Base-by-base conservation (phyloP, 495 filamentous ascomycete species). In the Aspergillus baeticus region DNA sequence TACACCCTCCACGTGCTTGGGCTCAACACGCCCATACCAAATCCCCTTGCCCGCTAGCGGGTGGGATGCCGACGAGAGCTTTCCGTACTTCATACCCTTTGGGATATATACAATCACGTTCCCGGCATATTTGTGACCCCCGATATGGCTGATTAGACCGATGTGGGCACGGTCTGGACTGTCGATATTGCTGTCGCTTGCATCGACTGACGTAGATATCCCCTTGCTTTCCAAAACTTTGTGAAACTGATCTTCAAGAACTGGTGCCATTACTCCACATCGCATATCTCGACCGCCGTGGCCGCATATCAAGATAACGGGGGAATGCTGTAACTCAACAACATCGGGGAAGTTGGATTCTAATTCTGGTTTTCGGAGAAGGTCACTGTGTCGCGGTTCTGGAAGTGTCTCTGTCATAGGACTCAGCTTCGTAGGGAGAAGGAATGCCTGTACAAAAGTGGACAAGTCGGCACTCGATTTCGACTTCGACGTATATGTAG, bases 31-130 rank as follows among this genome's bases (percentile, higher is more conserved):
- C 1, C 92, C 93, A 74, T 97, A 98, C 93, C 93, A 97, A 31
- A 97, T 86, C 0, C 93, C 92, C 63, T 83, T 84, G 1, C 92
- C 92, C 1, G 85, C 87, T 55, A 96, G 70, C 17, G 84, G 78
- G 69, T 75, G 72, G 38, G 56, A 54, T n/a, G 53, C 55, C 7
- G 54, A 46, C 5, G 66, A 62, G 14, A n/a, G n/a, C n/a, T 33
- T 39, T 22, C 60, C 55, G 31, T 66, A 44, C 47, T 48, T 68
- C 68, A 76, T 74, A 51, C 59, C 57, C 4, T 85, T 86, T 3
- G 93, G 93, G 3, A 96, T 72, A 68, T 96, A 98, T 1, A 97
- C 72, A 45, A 97, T 91, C 13, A 96, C 85, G 73, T 98, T 98
- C 3, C 93, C 93, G 0, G 93, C 93, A 64, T 87, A 96, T 59